Percentiles rank a stretch among this genome's conserved stretches.
These are phyloP conservation scores for Aspergillus tanneri DNA, from an alignment of 2,329 filamentous ascomycete genomes.

Conservation along the genomic window DNA sequence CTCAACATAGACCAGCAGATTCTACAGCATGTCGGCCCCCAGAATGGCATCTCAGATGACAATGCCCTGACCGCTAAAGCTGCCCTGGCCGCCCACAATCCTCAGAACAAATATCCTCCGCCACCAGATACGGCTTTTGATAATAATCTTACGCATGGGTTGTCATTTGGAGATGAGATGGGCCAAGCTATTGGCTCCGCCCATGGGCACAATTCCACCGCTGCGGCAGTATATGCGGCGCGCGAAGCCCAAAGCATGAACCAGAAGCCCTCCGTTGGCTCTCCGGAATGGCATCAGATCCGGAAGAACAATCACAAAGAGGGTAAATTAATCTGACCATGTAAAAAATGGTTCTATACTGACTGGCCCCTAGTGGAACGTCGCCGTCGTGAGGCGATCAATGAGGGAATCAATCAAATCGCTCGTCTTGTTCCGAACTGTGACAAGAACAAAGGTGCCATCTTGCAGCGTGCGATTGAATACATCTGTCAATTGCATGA, in stretches of 20 bases:
- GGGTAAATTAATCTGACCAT: constrained; percentile 56
- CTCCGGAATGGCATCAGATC: constrained; percentile 96
- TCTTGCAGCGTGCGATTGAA: constrained; percentile 85
- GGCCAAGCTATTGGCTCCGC: constrained; percentile 37
- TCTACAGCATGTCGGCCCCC: constrained; percentile 51
- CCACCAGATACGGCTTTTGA: constrained; percentile 44
- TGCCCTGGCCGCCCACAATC: constrained; percentile 46
- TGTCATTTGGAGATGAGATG: constrained; percentile 43
- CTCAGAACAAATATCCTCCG: constrained; percentile 46
- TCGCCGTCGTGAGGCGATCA: constrained; percentile 94
- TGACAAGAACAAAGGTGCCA: constrained; percentile 98
- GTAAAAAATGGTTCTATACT: constrained; percentile 21
- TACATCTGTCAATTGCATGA: constrained; percentile 81
- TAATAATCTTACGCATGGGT: constrained; percentile 35
- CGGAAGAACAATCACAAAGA: constrained; percentile 99
- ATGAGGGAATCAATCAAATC: constrained; percentile 97
- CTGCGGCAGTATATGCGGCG: constrained; percentile 57
- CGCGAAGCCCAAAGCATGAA: constrained; percentile 53
- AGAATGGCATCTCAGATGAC: constrained; percentile 54
- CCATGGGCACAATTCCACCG: constrained; percentile 54
- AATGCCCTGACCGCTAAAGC: constrained; percentile 49
- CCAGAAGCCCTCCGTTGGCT: constrained; percentile 85
- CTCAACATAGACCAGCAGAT: constrained; percentile 48
- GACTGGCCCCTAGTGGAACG: constrained; percentile 70
- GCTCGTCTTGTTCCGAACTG: constrained; percentile 96